Percentiles rank a stretch among this genome's conserved stretches.
phyloP scores from a whole-genome alignment of 2,329 filamentous ascomycete genomes.

The Xylaria sp. region DNA sequence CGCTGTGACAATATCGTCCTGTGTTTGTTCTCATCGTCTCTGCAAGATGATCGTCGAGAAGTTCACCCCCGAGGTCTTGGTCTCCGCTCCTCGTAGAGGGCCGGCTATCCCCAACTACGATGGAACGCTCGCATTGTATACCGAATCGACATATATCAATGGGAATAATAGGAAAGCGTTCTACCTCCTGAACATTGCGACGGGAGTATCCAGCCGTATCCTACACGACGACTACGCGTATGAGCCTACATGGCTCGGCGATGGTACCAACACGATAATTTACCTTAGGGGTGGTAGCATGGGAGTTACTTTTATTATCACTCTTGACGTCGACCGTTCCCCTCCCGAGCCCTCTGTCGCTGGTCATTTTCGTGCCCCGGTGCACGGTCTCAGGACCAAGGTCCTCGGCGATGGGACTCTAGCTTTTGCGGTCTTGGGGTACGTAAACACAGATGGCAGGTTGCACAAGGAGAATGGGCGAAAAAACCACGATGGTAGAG shows the following conservation, averaged over 20 bases:
- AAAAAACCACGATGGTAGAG: not conserved
- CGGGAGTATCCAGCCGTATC: conserved; percentile 44
- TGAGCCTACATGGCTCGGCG: conserved; percentile 53
- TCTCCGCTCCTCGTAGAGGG: conserved; percentile 47
- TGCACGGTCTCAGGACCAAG: conserved; percentile 51
- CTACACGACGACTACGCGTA: conserved; percentile 46
- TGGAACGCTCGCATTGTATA: conserved; percentile 55
- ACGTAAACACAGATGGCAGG: conserved; percentile 44
- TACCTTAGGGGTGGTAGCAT: conserved; percentile 47
- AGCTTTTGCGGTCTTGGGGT: conserved; percentile 51
- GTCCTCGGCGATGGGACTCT: conserved; percentile 50
- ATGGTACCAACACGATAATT: conserved; percentile 46
- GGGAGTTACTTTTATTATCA: conserved; percentile 50
- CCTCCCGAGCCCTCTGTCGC: conserved; percentile 43
- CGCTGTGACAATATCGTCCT: not conserved
- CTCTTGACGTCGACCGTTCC: conserved; percentile 42
- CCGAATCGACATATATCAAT: conserved; percentile 52
- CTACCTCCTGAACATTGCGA: conserved; percentile 50
- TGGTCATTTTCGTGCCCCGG: conserved; percentile 49
- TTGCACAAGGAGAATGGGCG: not conserved
- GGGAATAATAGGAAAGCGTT: conserved; percentile 49
- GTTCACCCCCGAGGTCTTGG: conserved; percentile 50
- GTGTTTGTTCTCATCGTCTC: not conserved
- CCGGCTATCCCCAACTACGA: conserved; percentile 54
- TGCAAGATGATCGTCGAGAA: conserved; percentile 38